A percentile compares a stretch with the other conserved stretches of the same genome.
phyloP scores from a whole-genome alignment of 2,329 filamentous ascomycete genomes.

The Sclerotinia trifoliorum region DNA sequence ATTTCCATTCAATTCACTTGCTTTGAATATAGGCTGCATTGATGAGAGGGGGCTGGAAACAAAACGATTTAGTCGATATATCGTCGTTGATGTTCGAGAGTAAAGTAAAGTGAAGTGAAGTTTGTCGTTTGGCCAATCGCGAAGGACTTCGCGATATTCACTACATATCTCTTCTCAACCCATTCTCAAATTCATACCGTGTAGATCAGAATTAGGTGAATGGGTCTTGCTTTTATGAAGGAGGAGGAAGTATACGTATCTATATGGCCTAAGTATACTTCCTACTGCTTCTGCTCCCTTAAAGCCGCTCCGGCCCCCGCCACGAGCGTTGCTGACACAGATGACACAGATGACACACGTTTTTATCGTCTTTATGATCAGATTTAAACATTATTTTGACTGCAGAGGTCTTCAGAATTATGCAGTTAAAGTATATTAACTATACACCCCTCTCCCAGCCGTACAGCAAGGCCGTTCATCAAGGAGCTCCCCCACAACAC shows the following conservation, averaged over 20 bases:
- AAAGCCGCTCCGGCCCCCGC: fast-evolving
- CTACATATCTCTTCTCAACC: neutral
- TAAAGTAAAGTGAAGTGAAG: conserved; percentile 5
- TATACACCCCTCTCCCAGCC: neutral
- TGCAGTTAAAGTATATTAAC: neutral
- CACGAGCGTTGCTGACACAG: no score
- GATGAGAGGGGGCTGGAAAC: neutral
- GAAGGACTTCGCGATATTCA: neutral
- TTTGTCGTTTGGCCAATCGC: neutral
- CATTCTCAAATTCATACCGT: neutral
- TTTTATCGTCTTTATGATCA: neutral
- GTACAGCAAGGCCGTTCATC: neutral
- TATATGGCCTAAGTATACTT: neutral
- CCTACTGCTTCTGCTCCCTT: neutral
- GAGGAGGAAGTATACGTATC: neutral
- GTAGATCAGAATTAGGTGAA: neutral
- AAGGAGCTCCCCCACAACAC: neutral
- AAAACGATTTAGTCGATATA: neutral
- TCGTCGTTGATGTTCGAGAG: neutral
- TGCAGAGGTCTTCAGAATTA: fast-evolving
- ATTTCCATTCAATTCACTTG: neutral
- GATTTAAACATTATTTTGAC: no score
- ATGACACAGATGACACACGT: neutral
- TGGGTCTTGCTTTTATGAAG: neutral
- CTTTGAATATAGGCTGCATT: neutral